These are phyloP conservation scores for Acacia crassicarpa DNA, from an alignment of 306 rosid species.

Conservation along the genomic window DNA sequence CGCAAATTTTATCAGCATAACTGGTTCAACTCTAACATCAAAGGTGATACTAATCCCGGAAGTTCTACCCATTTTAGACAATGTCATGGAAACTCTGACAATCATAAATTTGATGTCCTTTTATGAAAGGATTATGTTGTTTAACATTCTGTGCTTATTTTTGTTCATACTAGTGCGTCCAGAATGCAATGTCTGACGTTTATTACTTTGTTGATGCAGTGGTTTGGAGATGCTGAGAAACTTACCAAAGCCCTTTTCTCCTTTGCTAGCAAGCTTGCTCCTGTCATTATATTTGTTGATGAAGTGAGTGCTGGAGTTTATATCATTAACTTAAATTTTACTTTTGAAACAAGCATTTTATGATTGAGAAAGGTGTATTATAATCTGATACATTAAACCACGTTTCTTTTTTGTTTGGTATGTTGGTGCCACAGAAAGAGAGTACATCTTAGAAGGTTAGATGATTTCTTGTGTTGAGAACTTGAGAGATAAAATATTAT, in stretches of 20 bases:
- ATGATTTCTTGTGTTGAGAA: too few species aligned
- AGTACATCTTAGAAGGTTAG: background rate
- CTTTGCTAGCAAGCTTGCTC: constrained; percentile 95
- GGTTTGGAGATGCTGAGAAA: constrained; percentile 99
- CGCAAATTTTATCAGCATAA: constrained; percentile 94
- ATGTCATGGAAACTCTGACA: background rate
- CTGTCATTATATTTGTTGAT: constrained; percentile 95
- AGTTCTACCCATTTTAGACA: background rate
- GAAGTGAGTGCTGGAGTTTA: constrained; percentile 59
- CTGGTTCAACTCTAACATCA: constrained; percentile 95
- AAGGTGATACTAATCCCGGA: constrained; percentile 54
- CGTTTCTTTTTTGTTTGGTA: background rate
- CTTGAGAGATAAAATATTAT: too few species aligned
- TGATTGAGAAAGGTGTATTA: background rate
- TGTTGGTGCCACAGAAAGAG: background rate
- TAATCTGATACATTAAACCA: background rate
- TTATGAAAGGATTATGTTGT: background rate
- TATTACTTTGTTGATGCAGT: constrained; percentile 53
- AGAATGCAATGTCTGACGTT: constrained; percentile 15
- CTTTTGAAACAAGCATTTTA: background rate
- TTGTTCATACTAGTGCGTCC: background rate
- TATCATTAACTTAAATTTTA: constrained; percentile 16
- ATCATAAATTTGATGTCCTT: background rate
- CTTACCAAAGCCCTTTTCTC: constrained; percentile 96
- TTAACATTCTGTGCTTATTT: background rate